Evolutionary conservation across 306 rosid species (phyloP).

Genomic region (Vicia faba): DNA sequence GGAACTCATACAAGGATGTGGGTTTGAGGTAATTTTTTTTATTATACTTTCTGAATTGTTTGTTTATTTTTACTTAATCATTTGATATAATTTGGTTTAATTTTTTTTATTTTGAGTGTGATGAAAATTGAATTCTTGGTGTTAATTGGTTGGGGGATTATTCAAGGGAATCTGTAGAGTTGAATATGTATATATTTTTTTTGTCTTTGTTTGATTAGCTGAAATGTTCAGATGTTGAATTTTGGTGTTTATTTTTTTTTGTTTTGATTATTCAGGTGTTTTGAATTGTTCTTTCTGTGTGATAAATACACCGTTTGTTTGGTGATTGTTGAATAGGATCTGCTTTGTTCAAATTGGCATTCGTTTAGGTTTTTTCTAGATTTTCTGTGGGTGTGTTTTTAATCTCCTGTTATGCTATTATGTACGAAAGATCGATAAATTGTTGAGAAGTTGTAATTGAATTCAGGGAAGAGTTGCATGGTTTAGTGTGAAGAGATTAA

Average conservation of each 20-base stretch:
- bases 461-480: background rate
- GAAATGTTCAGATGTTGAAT: conserved; percentile 28
- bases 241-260: conserved; percentile 36
- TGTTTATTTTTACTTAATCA: conserved; percentile 38
- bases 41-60: conserved; percentile 14
- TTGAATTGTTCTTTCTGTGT: conserved; percentile 25
- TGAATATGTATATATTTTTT: conserved; percentile 17
- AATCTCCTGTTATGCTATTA: background rate
- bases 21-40: conserved; percentile 72
- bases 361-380: background rate
- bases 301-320: conserved; percentile 16
- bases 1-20: conserved; percentile 54
- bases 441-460: conserved; percentile 15
- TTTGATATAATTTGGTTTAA: conserved; percentile 43
- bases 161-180: conserved; percentile 37
- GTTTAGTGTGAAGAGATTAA: conserved; percentile 7
- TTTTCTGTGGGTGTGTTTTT: no score
- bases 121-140: conserved; percentile 36
- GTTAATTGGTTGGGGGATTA: conserved; percentile 26
- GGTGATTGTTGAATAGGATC: conserved; percentile 54
- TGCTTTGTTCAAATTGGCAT: conserved; percentile 38
- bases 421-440: background rate
- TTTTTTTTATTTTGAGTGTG: conserved; percentile 30
- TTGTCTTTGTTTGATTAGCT: conserved; percentile 17
- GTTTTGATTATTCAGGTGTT: no score